These are phyloP conservation scores for Heterobasidion annosum DNA, from an alignment of 1,284 basidiomycete genomes.

Conservation along the genomic window DNA sequence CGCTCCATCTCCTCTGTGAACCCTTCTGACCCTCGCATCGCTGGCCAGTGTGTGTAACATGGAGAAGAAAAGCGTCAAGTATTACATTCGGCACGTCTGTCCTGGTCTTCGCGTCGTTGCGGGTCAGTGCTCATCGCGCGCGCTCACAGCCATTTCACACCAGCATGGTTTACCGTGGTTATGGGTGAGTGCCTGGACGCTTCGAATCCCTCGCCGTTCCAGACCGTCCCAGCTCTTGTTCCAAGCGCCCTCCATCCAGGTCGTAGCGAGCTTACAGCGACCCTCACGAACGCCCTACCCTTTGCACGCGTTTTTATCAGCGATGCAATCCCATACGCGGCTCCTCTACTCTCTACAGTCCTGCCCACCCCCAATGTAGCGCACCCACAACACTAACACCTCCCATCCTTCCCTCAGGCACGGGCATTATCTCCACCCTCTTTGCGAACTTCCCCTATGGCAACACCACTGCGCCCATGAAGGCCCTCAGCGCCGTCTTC, in stretches of 20 bases:
- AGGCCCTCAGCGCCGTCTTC: conserved; percentile 34
- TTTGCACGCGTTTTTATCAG: background rate
- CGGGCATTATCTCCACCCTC: conserved; percentile 44
- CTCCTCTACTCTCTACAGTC: background rate
- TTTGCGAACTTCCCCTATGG: conserved; percentile 50
- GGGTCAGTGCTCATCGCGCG: too few species aligned
- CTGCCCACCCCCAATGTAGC: background rate
- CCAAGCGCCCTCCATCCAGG: too few species aligned
- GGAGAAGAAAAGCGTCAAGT: too few species aligned
- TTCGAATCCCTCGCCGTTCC: background rate
- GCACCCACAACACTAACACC: background rate
- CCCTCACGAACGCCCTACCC: too few species aligned
- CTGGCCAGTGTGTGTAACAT: too few species aligned
- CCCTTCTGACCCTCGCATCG: too few species aligned
- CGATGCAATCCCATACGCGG: too few species aligned
- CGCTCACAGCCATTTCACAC: conserved; percentile 28
- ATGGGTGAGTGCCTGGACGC: conserved; percentile 32
- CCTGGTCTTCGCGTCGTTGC: too few species aligned
- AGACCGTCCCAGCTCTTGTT: too few species aligned
- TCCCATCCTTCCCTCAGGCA: conserved; percentile 27
- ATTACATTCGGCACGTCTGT: too few species aligned
- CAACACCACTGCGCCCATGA: conserved; percentile 27
- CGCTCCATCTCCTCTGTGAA: too few species aligned
- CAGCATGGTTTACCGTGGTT: conserved; percentile 41
- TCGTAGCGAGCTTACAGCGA: too few species aligned